These are phyloP conservation scores for Nicotiana tomentosiformis DNA, from an alignment of 257 asterid genomes.

Conservation along the genomic window DNA sequence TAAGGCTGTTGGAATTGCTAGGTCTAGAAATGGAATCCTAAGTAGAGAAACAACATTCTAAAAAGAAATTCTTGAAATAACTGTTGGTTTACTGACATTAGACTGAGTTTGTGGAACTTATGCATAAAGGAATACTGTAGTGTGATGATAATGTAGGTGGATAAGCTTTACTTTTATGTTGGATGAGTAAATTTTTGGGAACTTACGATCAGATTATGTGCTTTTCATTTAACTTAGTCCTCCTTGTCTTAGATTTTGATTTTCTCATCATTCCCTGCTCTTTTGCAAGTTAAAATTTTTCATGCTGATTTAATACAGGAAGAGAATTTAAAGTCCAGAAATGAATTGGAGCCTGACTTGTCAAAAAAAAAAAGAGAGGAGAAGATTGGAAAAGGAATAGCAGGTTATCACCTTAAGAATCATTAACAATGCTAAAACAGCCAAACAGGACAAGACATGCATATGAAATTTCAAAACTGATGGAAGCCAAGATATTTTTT, in stretches of 20 bases:
- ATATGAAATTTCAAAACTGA: too few relatives aligned
- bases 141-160: neutral
- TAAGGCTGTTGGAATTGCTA: neutral
- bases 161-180: neutral
- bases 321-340: neutral
- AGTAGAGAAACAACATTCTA: neutral
- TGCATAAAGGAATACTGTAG: neutral
- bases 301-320: neutral
- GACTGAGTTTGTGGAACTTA: neutral
- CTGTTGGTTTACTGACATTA: neutral
- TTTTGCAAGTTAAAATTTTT: neutral
- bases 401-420: too few relatives aligned
- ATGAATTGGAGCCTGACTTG: too few relatives aligned
- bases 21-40: neutral
- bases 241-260: neutral
- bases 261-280: neutral
- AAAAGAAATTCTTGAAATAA: neutral
- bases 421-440: too few relatives aligned
- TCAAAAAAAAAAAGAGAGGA: too few relatives aligned
- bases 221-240: neutral
- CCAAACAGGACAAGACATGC: too few relatives aligned
- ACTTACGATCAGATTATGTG: neutral
- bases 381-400: too few relatives aligned
- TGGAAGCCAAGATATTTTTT: too few relatives aligned
- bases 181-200: neutral